Percentiles rank a stretch among this genome's conserved stretches.
Conservation (phyloP, 2,329 filamentous ascomycete genomes). For the Meredithiella fracta region DNA sequence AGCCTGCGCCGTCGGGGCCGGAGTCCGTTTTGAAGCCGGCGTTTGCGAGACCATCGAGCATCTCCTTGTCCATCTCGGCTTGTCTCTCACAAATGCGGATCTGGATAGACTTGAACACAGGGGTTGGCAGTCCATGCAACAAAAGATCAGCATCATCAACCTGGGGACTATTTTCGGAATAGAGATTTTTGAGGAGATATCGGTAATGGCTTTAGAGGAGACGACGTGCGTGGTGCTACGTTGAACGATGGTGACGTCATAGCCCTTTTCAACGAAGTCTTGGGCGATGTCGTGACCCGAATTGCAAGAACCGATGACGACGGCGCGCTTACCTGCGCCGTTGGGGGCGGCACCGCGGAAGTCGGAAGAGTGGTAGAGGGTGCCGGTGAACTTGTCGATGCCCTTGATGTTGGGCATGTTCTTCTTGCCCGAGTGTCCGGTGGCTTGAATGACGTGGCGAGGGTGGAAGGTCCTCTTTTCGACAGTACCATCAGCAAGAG, state of each 20-base stretch:
- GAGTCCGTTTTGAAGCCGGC: constrained; percentile 45
- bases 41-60: constrained; percentile 29
- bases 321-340: constrained; percentile 36
- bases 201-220: constrained; percentile 34
- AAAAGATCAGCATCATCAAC: constrained; percentile 50
- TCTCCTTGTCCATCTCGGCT: constrained; percentile 23
- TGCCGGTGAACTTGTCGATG: constrained; percentile 39
- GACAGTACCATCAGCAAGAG: constrained; percentile 29
- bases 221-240: constrained; percentile 49
- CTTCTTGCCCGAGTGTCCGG: constrained; percentile 52
- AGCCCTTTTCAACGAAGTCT: constrained; percentile 49
- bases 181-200: constrained; percentile 37
- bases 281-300: constrained; percentile 54
- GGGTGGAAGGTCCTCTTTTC: constrained; percentile 42
- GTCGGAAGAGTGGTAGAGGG: constrained; percentile 45
- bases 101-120: constrained; percentile 44
- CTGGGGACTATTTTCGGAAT: constrained; percentile 36
- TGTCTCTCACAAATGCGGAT: constrained; percentile 24
- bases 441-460: constrained; percentile 48
- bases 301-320: constrained; percentile 53
- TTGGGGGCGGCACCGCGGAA: constrained; percentile 35
- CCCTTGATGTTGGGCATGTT: constrained; percentile 42
- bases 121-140: constrained; percentile 38
- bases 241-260: constrained; percentile 53
- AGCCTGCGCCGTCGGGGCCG: constrained; percentile 39